Conservation (phyloP, 768 basidiomycete genomes). For the Mycena albidolilacea region DNA sequence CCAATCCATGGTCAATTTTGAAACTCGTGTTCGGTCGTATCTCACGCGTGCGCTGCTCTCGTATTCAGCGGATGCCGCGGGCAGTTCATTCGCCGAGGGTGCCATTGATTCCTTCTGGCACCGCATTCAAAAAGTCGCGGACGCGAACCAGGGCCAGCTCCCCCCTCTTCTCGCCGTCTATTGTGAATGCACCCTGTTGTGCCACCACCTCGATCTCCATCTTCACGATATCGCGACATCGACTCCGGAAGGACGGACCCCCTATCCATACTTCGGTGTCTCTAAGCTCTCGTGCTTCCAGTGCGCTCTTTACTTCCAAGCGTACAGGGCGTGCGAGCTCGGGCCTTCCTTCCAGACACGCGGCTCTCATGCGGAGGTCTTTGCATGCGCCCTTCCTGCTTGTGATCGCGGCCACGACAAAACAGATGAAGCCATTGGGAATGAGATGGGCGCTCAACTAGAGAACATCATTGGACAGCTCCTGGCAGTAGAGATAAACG, state of each 20-base stretch:
- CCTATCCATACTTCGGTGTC: slow-evolving; percentile 30
- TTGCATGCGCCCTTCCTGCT: slow-evolving; percentile 21
- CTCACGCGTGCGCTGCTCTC: slow-evolving; percentile 10
- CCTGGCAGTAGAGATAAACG: slow-evolving; percentile 14
- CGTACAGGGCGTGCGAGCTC: slow-evolving; percentile 23
- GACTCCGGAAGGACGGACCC: slow-evolving; percentile 14
- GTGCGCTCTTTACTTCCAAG: slow-evolving; percentile 30
- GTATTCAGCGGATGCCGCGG: slow-evolving; percentile 3
- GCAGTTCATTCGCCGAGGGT: not conserved
- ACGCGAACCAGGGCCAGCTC: slow-evolving; percentile 10
- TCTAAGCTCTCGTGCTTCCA: slow-evolving; percentile 31
- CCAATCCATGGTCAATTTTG: slow-evolving; percentile 16
- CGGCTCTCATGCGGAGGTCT: slow-evolving; percentile 23
- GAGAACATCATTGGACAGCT: slow-evolving; percentile 20
- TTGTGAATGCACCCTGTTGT: slow-evolving; percentile 22
- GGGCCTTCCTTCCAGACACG: slow-evolving; percentile 27
- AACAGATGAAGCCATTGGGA: slow-evolving; percentile 18
- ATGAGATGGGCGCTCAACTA: slow-evolving; percentile 26
- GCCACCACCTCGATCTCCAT: slow-evolving; percentile 22
- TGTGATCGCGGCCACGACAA: slow-evolving; percentile 5
- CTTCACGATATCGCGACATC: slow-evolving; percentile 12
- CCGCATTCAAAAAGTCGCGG: slow-evolving; percentile 14
- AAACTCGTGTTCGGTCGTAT: slow-evolving; percentile 27
- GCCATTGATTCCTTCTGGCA: slow-evolving; percentile 24
- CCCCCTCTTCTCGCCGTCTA: slow-evolving; percentile 25